phyloP scores from a whole-genome alignment of 2,329 filamentous ascomycete genomes.

The Triangularia verruculosa region DNA sequence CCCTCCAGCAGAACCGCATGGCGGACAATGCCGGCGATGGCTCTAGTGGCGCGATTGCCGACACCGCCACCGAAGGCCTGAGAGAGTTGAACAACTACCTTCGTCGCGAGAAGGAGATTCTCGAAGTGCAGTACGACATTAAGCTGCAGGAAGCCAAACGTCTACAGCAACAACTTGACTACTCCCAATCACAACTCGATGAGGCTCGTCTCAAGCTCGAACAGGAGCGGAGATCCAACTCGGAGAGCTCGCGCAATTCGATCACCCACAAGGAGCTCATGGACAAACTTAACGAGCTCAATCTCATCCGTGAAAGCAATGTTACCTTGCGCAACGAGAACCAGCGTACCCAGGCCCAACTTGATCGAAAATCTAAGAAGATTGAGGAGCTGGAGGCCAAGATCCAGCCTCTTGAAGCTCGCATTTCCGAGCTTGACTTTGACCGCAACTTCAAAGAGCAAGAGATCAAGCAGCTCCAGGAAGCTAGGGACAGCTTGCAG shows the following conservation, averaged over 20 bases:
- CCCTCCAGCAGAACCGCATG: conserved; percentile 76
- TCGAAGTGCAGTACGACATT: conserved; percentile 93
- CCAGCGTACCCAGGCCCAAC: conserved; percentile 70
- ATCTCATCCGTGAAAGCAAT: conserved; percentile 92
- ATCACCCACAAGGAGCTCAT: conserved; percentile 86
- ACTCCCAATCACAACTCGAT: conserved; percentile 82
- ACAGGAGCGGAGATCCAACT: conserved; percentile 76
- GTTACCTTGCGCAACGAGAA: conserved; percentile 86
- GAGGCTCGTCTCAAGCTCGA: conserved; percentile 85
- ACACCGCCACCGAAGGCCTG: conserved; percentile 68
- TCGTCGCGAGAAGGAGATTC: conserved; percentile 92
- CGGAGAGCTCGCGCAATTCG: conserved; percentile 69
- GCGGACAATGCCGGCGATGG: conserved; percentile 45
- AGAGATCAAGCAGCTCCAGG: conserved; percentile 82
- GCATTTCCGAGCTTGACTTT: conserved; percentile 78
- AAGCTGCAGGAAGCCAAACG: conserved; percentile 85
- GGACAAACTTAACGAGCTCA: conserved; percentile 92
- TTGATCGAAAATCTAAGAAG: conserved; percentile 70
- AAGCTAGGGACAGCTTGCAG: conserved; percentile 92
- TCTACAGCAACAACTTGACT: conserved; percentile 84
- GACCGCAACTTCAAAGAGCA: conserved; percentile 78
- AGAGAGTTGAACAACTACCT: conserved; percentile 90
- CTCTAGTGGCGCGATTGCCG: conserved; percentile 49
- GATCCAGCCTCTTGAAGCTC: conserved; percentile 78
- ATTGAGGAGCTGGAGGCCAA: conserved; percentile 71